phyloP scores from a whole-genome alignment of 106 monocot species.

The Dendrobium huoshanense region DNA sequence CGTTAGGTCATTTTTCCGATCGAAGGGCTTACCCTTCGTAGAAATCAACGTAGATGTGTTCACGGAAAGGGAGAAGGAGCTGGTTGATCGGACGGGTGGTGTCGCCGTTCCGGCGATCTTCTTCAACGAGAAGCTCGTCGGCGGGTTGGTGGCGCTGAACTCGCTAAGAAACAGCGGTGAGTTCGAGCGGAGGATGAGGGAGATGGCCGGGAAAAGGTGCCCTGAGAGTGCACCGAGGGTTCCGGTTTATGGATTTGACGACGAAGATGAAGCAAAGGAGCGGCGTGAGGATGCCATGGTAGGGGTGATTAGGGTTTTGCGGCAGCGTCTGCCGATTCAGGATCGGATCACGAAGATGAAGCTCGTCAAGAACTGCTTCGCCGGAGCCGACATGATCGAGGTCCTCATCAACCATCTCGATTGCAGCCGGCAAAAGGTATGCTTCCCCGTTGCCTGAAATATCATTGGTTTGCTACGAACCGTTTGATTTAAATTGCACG shows the following conservation, averaged over 20 bases:
- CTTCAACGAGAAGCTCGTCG: constrained; percentile 80
- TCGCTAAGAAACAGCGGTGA: constrained; percentile 90
- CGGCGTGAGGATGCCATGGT: constrained; percentile 35
- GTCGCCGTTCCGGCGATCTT: constrained; percentile 70
- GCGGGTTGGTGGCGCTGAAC: constrained; percentile 74
- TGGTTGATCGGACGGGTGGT: constrained; percentile 53
- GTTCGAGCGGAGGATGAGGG: constrained; percentile 54
- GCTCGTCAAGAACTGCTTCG: constrained; percentile 85
- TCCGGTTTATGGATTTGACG: constrained; percentile 74
- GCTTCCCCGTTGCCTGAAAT: background rate
- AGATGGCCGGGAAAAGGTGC: constrained; percentile 48
- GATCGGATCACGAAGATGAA: constrained; percentile 75
- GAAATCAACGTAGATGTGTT: constrained; percentile 99
- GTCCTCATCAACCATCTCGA: constrained; percentile 69
- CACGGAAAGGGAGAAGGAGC: constrained; percentile 66
- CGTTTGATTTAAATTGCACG: background rate
- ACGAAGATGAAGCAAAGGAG: constrained; percentile 25
- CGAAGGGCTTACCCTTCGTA: constrained; percentile 47
- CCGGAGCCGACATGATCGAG: constrained; percentile 72
- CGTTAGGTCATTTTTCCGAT: constrained; percentile 63
- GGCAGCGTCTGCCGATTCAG: constrained; percentile 67
- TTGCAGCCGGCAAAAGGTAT: constrained; percentile 71
- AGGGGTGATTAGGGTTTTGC: constrained; percentile 35
- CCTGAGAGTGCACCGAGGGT: constrained; percentile 55
- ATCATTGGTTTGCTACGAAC: background rate